A percentile compares a stretch with the other conserved stretches of the same genome.
phyloP scores from a whole-genome alignment of 306 rosid species.

The Trichosanthes cucumerina region DNA sequence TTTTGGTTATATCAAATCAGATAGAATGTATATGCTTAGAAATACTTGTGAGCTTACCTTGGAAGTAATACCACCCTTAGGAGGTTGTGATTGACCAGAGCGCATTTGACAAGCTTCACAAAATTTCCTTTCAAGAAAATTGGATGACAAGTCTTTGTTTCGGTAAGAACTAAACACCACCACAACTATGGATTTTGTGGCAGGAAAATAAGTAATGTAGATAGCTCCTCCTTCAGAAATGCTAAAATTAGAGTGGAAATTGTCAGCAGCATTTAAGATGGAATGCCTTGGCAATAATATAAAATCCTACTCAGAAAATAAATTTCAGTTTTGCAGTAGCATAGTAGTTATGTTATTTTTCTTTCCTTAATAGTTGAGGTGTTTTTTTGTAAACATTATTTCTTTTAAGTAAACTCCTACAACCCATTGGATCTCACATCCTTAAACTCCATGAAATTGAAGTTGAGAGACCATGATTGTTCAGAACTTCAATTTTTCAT shows the following conservation, averaged over 20 bases:
- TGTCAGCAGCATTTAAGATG: background rate
- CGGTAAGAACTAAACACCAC: conserved; percentile 87
- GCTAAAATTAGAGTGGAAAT: conserved; percentile 30
- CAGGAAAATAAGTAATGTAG: conserved; percentile 62
- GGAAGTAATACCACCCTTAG: conserved; percentile 37
- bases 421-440: background rate
- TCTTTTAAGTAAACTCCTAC: background rate
- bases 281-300: background rate
- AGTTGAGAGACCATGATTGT: background rate
- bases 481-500: background rate
- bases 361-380: background rate
- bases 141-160: conserved; percentile 67
- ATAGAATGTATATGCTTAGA: background rate
- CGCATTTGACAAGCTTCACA: conserved; percentile 71
- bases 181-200: conserved; percentile 48
- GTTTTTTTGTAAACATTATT: background rate
- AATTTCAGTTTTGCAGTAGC: background rate
- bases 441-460: background rate
- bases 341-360: no score
- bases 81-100: conserved; percentile 48
- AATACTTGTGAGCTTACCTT: conserved; percentile 36
- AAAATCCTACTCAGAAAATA: background rate
- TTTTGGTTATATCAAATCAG: background rate
- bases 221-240: conserved; percentile 79
- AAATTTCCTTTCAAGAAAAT: conserved; percentile 68